Evolutionary conservation across 257 asterid species (phyloP).

Genomic region (Solanum chiquidenum): DNA sequence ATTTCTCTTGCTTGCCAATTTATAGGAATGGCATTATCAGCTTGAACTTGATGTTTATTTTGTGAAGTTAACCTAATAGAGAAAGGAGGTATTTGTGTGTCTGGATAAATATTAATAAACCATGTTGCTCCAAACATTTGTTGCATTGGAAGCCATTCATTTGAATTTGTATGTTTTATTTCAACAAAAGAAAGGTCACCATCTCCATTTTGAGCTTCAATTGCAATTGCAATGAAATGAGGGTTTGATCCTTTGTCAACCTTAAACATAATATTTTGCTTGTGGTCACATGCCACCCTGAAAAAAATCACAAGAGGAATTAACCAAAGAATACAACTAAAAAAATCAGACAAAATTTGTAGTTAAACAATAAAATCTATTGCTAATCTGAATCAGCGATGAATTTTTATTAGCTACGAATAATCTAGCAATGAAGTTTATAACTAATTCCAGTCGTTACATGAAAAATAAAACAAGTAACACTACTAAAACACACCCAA

Average conservation of each 20-base stretch:
- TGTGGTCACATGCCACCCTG: constrained; percentile 12
- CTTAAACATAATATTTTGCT: not conserved
- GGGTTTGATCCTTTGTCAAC: constrained; percentile 17
- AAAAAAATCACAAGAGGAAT: not conserved
- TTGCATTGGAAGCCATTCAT: constrained; percentile 7
- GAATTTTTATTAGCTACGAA: too few species aligned
- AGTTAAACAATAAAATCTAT: too few species aligned
- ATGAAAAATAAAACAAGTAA: too few species aligned
- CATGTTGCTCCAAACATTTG: constrained; percentile 11
- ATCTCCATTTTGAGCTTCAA: constrained; percentile 9
- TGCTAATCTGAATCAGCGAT: not conserved
- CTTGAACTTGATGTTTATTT: not conserved
- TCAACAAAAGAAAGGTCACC: constrained; percentile 1
- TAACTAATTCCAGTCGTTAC: too few species aligned
- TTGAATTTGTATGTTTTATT: not conserved
- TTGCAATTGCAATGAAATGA: not conserved
- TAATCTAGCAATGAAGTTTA: not conserved
- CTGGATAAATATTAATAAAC: not conserved
- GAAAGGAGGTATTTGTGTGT: not conserved
- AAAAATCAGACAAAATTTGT: too few species aligned
- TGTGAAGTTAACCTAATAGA: not conserved
- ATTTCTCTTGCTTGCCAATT: not conserved
- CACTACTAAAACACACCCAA: too few species aligned
- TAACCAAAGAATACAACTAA: not conserved
- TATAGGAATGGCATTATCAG: not conserved